Conservation (phyloP, 2,329 filamentous ascomycete species). For the Xylariaceae sp. region DNA sequence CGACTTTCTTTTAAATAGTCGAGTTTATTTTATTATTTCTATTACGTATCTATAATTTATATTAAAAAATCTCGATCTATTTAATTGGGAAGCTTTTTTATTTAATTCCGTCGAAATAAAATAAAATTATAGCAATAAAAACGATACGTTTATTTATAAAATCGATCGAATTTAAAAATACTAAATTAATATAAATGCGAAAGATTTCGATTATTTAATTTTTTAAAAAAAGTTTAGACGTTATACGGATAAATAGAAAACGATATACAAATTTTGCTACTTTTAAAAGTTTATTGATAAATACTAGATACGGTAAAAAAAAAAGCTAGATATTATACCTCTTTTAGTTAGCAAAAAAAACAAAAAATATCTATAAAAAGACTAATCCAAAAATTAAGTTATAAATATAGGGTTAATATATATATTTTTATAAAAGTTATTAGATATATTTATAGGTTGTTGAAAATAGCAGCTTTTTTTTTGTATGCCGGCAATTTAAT, state of each 20-base stretch:
- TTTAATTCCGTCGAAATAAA: neutral
- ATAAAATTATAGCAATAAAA: neutral
- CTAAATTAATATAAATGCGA: neutral
- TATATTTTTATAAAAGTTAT: too few species aligned
- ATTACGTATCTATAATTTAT: too few species aligned
- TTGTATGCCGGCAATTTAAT: too few species aligned
- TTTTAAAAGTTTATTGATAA: neutral
- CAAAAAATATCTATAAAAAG: too few species aligned
- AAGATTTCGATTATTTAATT: neutral
- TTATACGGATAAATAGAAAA: neutral
- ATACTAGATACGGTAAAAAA: neutral
- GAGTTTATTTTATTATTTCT: too few species aligned
- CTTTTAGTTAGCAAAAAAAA: neutral
- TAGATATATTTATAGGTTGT: too few species aligned
- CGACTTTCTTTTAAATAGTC: neutral
- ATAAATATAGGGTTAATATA: neutral
- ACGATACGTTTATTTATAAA: neutral
- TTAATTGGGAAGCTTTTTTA: too few species aligned
- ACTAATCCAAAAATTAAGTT: too few species aligned
- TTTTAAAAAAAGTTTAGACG: neutral
- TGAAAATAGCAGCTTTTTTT: neutral
- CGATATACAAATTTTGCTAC: neutral
- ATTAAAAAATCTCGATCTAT: too few species aligned
- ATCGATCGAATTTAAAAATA: neutral
- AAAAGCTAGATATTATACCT: neutral